Conservation (phyloP, 129 eudicot species). For the Erigeron canadensis region DNA sequence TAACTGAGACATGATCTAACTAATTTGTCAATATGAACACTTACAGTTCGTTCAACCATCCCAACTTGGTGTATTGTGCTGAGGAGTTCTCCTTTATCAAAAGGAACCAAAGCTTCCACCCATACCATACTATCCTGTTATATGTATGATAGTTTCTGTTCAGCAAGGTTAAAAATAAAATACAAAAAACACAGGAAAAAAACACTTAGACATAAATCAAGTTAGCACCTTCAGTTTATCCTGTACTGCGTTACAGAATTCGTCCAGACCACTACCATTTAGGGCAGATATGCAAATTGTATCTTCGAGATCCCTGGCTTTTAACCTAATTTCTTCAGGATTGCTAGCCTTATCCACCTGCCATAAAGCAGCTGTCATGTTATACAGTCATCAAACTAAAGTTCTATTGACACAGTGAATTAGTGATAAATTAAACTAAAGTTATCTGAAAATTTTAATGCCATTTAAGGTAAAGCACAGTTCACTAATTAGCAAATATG, state of each 20-base stretch:
- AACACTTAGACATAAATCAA: background rate
- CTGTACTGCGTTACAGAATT: conserved; percentile 78
- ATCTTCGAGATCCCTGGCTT: conserved; percentile 62
- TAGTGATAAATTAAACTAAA: background rate
- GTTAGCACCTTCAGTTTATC: conserved; percentile 68
- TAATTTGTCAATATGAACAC: conserved; percentile 27
- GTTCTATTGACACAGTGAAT: background rate
- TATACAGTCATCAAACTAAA: background rate
- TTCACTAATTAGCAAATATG: background rate
- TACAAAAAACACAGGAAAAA: background rate
- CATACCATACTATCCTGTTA: conserved; percentile 93
- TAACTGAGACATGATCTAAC: background rate
- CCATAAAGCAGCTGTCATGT: conserved; percentile 16
- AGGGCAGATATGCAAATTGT: conserved; percentile 89
- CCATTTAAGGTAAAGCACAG: background rate
- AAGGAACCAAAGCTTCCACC: conserved; percentile 96
- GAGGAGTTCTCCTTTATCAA: conserved; percentile 91
- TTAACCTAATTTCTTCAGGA: conserved; percentile 61
- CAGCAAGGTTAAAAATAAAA: background rate
- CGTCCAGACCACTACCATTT: conserved; percentile 82
- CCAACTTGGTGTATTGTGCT: conserved; percentile 94
- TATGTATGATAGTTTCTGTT: background rate
- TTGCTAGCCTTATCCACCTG: conserved; percentile 88
- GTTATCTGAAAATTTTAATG: background rate
- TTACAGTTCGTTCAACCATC: conserved; percentile 84